Base-by-base conservation (phyloP, 345 rosid species). In the Aquilaria sinensis region DNA sequence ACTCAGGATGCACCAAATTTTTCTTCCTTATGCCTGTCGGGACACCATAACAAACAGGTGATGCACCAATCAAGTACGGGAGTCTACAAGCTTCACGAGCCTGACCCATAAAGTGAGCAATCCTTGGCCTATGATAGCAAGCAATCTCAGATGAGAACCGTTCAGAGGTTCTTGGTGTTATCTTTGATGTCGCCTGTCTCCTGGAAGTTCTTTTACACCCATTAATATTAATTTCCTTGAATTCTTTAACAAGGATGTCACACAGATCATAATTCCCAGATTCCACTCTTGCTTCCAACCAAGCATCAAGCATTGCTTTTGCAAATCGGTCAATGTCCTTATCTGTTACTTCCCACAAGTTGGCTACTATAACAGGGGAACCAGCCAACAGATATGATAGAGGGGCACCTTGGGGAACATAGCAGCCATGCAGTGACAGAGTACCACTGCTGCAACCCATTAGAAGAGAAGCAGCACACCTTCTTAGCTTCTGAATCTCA, bases 361-460 rank as follows among this genome's bases (percentile, higher is more conserved):
- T 93, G 32, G 95, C 96, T 1, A 93, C 73, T 52, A 84, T 83
- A 67, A 80, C 80, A 1, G 98, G 98, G 30, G 97, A 88, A 10
- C 97, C 96, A 0, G 95, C 96, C 48, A 74, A 66, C 29, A 88
- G 85, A 66, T 85, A 94, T 7, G 85, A 85, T 23, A 94, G 76
- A 6, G 89, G 81, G 48, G 83, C 66, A 57, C 99, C 99, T 70
- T 84, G 77, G 0, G 99, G 99, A 53, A 71, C 67, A 62, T 94
- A 94, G 63, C 85, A 68, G 11, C 99, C 99, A 46, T 85, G 79
- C 34, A 86, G 70, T 62, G 74, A 67, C 62, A 94, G 64, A 10
- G 92, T 84, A 58, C 97, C 97, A 6, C 97, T 94, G 49, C 97
- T 90, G 80, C 99, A 94, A 46, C 97, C 99, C 97, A 90, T 88